Percentiles rank a stretch among this genome's conserved stretches.
These are phyloP conservation scores for Staphylotrichum longicolle DNA, from an alignment of 495 filamentous ascomycete species.

Conservation along the genomic window DNA sequence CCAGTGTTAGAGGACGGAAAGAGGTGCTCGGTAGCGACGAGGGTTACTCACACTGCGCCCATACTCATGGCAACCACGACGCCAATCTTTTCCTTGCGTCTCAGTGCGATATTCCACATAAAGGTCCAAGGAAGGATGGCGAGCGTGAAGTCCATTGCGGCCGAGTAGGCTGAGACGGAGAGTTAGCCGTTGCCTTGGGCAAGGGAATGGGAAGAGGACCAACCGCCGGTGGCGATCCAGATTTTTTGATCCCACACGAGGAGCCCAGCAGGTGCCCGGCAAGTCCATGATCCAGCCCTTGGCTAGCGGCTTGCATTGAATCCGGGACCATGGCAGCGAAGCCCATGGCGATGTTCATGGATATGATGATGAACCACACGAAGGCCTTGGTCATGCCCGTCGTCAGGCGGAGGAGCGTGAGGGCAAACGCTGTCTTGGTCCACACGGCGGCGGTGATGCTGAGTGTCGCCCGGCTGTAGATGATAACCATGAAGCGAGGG, in stretches of 20 bases:
- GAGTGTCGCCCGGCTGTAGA: slow-evolving; percentile 1
- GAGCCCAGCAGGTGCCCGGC: slow-evolving; percentile 33
- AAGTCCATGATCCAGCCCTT: slow-evolving; percentile 33
- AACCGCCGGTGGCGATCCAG: slow-evolving; percentile 13
- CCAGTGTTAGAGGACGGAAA: neutral
- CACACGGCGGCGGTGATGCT: slow-evolving; percentile 20
- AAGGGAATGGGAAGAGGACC: neutral
- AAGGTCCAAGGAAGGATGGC: slow-evolving; percentile 31
- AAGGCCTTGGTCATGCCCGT: slow-evolving; percentile 12
- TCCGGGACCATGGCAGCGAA: slow-evolving; percentile 36
- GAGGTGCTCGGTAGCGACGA: no score
- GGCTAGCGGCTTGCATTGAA: slow-evolving; percentile 35
- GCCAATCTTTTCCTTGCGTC: slow-evolving; percentile 31
- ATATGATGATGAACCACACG: slow-evolving; percentile 33
- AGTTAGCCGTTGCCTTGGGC: neutral
- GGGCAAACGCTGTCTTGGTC: slow-evolving; percentile 36
- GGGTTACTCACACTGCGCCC: slow-evolving; percentile 24
- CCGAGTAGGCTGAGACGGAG: slow-evolving; percentile 28
- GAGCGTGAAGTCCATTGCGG: slow-evolving; percentile 31
- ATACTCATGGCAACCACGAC: slow-evolving; percentile 39
- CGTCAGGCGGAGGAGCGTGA: slow-evolving; percentile 22
- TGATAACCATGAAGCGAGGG: neutral
- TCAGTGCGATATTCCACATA: neutral
- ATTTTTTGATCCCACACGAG: slow-evolving; percentile 1
- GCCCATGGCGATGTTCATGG: slow-evolving; percentile 36